Base-by-base conservation (phyloP, 371 early-diverging fungal species). In the Apophysomyces elegans region DNA sequence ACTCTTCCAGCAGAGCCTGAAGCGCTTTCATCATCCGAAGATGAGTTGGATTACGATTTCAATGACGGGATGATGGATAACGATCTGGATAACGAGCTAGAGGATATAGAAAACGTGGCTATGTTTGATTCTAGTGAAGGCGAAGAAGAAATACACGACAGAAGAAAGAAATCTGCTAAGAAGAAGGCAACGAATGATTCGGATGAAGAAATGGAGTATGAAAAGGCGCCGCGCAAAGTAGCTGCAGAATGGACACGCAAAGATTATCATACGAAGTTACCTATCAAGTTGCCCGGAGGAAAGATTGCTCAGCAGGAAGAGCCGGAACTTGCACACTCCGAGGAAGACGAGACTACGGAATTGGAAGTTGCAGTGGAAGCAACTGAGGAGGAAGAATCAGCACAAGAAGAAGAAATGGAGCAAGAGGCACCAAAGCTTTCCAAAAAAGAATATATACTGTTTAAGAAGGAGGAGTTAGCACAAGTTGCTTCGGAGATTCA, bases 401-500 rank as follows among this genome's bases (percentile, higher is more conserved):
- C 41, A 41, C 1, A 26, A 26, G 32, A 26, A 41, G 67, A 70
- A 13, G 64, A 45, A 9, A 59, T 67, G 43, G 58, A 45, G 21
- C 63, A 45, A 5, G 36, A 59, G 13, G 64, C 45, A 39, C 57
- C 54, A 0, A 69, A 64, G 44, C 37, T 80, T 3, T 64, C 79
- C 36, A 84, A 84, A 57, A 86, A 89, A 69, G 71, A 86, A 56
- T 78, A 86, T 39, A 63, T 90, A 43, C 66, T 89, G n/a, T 67
- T 76, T 41, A 90, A 86, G 69, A 90, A 94, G 69, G 95, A 92
- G 78, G 78, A 88, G 68, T 77, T 97, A 61, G 96, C 96, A 2
- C 67, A 74, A 8, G 70, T 90, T 37, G 94, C 96, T 7, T 83
- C 92, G 37, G 62, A 68, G 5, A 79, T 96, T 44, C 87, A 93